Percentiles rank a stretch among this genome's conserved stretches.
phyloP scores from a whole-genome alignment of 1,139 yeast genomes.

The Arxiozyma heterogenica region DNA sequence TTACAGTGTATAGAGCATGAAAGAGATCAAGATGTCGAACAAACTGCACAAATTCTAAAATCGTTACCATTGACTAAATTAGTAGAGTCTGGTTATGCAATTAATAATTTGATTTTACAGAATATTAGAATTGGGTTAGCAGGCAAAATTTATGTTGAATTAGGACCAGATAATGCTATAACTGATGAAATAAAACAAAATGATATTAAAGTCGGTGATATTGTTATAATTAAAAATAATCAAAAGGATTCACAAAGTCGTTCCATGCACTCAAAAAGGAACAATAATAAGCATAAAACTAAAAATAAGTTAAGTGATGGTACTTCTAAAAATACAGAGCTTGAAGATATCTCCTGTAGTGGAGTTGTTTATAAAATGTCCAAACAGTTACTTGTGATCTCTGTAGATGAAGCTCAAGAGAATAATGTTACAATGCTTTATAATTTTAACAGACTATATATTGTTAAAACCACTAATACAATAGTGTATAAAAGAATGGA shows the following conservation, averaged over 20 bases:
- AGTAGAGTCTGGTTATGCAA: conserved; percentile 64
- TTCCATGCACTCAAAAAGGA: conserved; percentile 3
- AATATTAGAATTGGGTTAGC: conserved; percentile 70
- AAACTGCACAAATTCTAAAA: conserved; percentile 42
- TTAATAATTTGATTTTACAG: conserved; percentile 51
- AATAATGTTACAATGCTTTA: conserved; percentile 39
- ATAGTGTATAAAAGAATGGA: conserved; percentile 73
- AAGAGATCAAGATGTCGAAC: conserved; percentile 48
- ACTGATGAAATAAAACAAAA: conserved; percentile 44
- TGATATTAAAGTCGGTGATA: conserved; percentile 68
- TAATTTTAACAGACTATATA: conserved; percentile 40
- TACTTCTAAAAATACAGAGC: conserved; percentile 10
- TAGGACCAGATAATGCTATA: conserved; percentile 52
- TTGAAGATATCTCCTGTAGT: conserved; percentile 15
- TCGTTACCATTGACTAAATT: conserved; percentile 55
- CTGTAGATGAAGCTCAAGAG: conserved; percentile 50
- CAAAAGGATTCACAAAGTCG: conserved; percentile 4
- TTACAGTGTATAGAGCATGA: conserved; percentile 48
- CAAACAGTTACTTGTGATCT: conserved; percentile 41
- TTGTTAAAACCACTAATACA: conserved; percentile 60
- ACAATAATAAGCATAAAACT: conserved; percentile 10
- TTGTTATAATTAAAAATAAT: conserved; percentile 39
- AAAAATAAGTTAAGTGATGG: conserved; percentile 14
- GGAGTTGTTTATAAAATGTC: conserved; percentile 35
- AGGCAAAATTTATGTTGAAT: conserved; percentile 60